These are phyloP conservation scores for Clavulina sp. DNA, from an alignment of 768 basidiomycete genomes.

Conservation along the genomic window DNA sequence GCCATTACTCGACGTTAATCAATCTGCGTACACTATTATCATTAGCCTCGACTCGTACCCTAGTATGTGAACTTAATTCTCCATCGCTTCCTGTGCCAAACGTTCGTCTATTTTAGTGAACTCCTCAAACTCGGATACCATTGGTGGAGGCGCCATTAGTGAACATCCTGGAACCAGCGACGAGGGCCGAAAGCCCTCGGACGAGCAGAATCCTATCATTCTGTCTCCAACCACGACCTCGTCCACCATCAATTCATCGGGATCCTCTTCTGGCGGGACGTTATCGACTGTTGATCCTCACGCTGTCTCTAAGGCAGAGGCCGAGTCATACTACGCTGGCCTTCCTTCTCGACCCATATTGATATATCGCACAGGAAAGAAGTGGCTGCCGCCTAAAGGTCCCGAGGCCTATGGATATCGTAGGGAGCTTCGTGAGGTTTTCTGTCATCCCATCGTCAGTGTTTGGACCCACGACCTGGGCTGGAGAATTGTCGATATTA, in stretches of 20 bases:
- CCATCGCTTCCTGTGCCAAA: too few species aligned
- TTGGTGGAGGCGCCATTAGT: too few species aligned
- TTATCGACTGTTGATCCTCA: conserved; percentile 4
- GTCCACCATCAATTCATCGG: conserved; percentile 1
- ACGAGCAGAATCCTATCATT: too few species aligned
- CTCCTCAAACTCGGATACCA: too few species aligned
- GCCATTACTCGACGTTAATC: too few species aligned
- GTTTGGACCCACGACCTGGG: conserved; percentile 9
- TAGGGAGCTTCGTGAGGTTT: conserved; percentile 8
- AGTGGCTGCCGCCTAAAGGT: conserved; percentile 6
- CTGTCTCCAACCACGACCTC: background rate
- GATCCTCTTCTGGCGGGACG: conserved; percentile 6
- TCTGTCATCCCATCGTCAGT: conserved; percentile 1
- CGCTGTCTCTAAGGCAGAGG: conserved; percentile 10
- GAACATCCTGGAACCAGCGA: too few species aligned
- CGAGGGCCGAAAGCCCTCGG: too few species aligned
- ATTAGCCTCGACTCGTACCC: too few species aligned
- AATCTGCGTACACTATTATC: too few species aligned
- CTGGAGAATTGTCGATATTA: conserved; percentile 7
- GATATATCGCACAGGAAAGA: conserved; percentile 4
- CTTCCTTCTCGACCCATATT: conserved; percentile 6
- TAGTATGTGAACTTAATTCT: too few species aligned
- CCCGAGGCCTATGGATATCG: conserved; percentile 1
- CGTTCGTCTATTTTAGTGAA: too few species aligned
- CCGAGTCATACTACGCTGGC: conserved; percentile 9